phyloP scores from a whole-genome alignment of 257 asterid genomes.

The Solanum habrochaites region DNA sequence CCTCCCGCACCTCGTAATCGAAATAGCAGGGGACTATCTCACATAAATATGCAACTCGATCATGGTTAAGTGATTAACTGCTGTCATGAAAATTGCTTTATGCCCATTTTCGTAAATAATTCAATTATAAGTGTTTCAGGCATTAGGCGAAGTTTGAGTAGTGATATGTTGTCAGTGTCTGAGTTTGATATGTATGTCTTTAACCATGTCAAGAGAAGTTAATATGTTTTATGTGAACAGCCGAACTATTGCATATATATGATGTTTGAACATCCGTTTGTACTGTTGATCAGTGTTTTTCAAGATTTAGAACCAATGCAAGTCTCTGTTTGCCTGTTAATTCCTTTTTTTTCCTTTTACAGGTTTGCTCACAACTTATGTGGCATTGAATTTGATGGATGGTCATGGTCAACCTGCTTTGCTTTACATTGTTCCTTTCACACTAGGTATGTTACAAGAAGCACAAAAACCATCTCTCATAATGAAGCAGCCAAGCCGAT shows the following conservation, averaged over 20 bases:
- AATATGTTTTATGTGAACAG: background rate
- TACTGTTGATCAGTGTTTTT: background rate
- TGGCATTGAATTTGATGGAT: conserved; percentile 90
- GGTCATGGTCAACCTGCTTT: conserved; percentile 98
- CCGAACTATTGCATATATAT: background rate
- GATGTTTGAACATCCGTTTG: background rate
- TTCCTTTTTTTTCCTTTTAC: background rate
- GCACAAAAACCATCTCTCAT: background rate
- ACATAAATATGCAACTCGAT: background rate
- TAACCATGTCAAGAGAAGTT: background rate
- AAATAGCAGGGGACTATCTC: background rate
- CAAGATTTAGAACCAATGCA: background rate
- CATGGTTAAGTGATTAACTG: background rate
- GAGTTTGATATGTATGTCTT: background rate
- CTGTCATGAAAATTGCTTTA: background rate
- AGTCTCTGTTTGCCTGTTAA: background rate
- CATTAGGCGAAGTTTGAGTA: background rate
- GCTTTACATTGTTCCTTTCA: conserved; percentile 98
- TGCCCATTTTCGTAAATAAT: background rate
- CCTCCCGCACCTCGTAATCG: background rate
- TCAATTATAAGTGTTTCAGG: background rate
- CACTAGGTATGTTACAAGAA: conserved; percentile 45
- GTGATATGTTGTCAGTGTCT: background rate
- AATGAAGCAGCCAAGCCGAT: background rate
- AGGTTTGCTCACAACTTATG: conserved; percentile 87